Evolutionary conservation across 2,329 filamentous ascomycete genomes (phyloP), one percentile per base, ranked within the genome.

Genomic region (Phaeosphaeriaceae sp.): DNA sequence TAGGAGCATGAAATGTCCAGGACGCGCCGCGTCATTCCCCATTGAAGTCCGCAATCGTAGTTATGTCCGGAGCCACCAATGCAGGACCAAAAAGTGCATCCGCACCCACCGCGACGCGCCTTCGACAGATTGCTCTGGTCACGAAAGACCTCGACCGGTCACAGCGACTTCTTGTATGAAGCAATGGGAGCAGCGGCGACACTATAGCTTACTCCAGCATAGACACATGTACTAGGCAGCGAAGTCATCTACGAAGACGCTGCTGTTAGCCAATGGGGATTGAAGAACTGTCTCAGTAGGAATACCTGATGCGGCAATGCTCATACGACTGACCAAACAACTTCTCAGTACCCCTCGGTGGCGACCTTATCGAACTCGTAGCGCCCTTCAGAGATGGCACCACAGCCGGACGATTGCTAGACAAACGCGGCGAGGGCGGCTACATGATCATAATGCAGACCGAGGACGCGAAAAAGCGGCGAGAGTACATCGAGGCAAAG

Each of bases 391-490:
- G 69, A 40, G 51, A 67, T 1, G 64, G 71, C n/a, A 80, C 80
- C 0, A 78, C 80, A 0, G 80, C 78, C 1, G 76, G 78, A 7
- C 69, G 80, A 31, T 62, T 81, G 4, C 76, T 82, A 17, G 53
- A 73, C 1, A 81, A 80, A 63, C 73, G 75, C 27, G 78, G 79
- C 10, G 77, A 81, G 54, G 79, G 80, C 7, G 80, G 81, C 3
- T 83, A 82, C 62, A 83, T 82, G 79, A 75, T 81, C 54, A 81
- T 81, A 51, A 82, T 83, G 80, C 80, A 82, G 60, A 82, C 76
- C 1, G 61, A 68, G 10, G 76, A 81, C 50, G 80, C 81, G 7
- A 63, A 58, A 20, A 68, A 69, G 48, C 72, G 77, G 21, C 72
- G 76, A 22, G 59, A 71, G 49, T 68, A 78, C 57, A 79, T 83